Evolutionary conservation across 176 grass and related monocot genomes (phyloP).

Genomic region (Carex scoparia): DNA sequence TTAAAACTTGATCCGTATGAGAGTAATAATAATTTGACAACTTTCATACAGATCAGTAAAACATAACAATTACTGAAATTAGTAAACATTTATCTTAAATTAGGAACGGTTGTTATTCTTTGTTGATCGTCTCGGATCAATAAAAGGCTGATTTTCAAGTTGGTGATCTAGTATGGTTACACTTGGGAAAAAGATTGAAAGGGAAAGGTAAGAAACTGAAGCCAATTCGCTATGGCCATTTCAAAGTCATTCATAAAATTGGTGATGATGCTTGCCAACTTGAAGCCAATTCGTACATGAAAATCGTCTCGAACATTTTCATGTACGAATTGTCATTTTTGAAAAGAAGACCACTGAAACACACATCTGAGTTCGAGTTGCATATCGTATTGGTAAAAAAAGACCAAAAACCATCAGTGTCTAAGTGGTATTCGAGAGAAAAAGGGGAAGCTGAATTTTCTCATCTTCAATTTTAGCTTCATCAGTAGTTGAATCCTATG

Average conservation of each 20-base stretch:
- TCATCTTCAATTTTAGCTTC: neutral
- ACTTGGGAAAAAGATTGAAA: neutral
- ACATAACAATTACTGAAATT: too few relatives aligned
- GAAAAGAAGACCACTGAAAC: neutral
- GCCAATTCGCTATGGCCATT: too few relatives aligned
- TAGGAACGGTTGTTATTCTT: too few relatives aligned
- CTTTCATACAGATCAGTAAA: too few relatives aligned
- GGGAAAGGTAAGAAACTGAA: neutral
- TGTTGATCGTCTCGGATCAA: too few relatives aligned
- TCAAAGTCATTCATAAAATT: neutral
- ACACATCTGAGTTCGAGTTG: neutral
- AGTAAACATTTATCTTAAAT: too few relatives aligned
- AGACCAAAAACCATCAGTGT: neutral
- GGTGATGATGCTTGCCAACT: neutral
- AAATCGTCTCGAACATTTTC: neutral
- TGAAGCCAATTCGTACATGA: neutral
- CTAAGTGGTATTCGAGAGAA: neutral
- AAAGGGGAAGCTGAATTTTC: neutral
- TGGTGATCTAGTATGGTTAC: constrained; percentile 1
- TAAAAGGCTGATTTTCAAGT: neutral
- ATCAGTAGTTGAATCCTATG: neutral
- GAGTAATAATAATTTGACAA: too few relatives aligned
- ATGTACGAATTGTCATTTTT: neutral
- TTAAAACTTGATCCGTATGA: too few relatives aligned
- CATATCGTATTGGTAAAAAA: neutral